Conservation (phyloP, 192 early-diverging fungal species). For the Gamsiella multidivaricata region DNA sequence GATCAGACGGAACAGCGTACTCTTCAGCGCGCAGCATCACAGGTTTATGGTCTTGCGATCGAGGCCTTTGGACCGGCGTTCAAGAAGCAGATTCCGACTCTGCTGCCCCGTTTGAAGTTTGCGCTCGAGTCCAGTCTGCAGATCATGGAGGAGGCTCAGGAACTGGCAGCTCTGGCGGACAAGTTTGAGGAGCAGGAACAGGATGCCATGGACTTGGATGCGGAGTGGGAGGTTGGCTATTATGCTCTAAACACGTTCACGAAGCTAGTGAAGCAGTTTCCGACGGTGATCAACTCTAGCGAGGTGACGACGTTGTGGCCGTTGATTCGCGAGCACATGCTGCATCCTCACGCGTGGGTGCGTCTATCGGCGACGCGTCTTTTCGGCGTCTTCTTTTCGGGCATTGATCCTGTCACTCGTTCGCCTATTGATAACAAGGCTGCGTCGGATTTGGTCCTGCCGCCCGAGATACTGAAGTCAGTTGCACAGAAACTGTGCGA, state of each 20-base stretch:
- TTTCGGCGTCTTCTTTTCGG: constrained; percentile 82
- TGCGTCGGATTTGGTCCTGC: constrained; percentile 33
- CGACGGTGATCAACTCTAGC: constrained; percentile 60
- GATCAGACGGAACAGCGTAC: constrained; percentile 65
- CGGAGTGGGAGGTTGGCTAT: constrained; percentile 90
- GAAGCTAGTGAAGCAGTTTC: constrained; percentile 72
- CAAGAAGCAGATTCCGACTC: constrained; percentile 58
- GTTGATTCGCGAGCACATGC: constrained; percentile 69
- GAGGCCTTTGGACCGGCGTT: constrained; percentile 80
- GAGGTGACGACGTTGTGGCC: constrained; percentile 74
- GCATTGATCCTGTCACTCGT: constrained; percentile 68
- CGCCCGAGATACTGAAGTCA: constrained; percentile 57
- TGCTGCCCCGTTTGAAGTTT: constrained; percentile 62
- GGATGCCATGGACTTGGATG: constrained; percentile 68
- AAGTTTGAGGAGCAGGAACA: constrained; percentile 29
- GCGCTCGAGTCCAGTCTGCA: constrained; percentile 59
- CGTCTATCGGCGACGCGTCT: constrained; percentile 75
- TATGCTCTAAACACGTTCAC: constrained; percentile 81
- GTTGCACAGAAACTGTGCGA: constrained; percentile 65
- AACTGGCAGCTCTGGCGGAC: constrained; percentile 26
- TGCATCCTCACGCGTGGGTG: constrained; percentile 94
- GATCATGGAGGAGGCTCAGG: constrained; percentile 61
- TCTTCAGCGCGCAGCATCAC: constrained; percentile 82
- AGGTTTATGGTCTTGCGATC: constrained; percentile 86
- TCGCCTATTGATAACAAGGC: constrained; percentile 34